Conservation (phyloP, 2,329 filamentous ascomycete species). For the Calonectria pseudoturangicola region DNA sequence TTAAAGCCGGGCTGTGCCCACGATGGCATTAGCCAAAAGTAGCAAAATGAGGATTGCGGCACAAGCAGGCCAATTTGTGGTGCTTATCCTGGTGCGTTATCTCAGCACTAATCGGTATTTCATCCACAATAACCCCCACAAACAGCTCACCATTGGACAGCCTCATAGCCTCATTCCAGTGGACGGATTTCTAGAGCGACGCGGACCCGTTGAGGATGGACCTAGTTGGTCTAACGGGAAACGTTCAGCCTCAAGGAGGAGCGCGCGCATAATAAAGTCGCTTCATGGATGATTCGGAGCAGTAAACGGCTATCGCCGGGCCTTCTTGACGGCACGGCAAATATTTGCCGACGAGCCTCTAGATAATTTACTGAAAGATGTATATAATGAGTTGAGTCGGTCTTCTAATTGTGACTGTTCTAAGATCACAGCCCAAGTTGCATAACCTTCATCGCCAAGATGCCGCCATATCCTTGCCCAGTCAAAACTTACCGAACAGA, state of each 20-base stretch:
- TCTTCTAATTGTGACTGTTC: too few relatives aligned
- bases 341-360: too few relatives aligned
- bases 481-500: constrained; percentile 4
- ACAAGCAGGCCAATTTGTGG: not conserved
- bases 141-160: too few relatives aligned
- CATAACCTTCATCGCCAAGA: not conserved
- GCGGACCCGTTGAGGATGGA: not conserved
- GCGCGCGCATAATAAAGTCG: too few relatives aligned
- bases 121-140: not conserved
- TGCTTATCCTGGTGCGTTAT: too few relatives aligned
- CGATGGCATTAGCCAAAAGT: not conserved
- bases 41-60: not conserved
- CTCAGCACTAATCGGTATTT: not conserved
- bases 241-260: too few relatives aligned
- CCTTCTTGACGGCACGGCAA: too few relatives aligned
- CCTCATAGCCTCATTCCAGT: not conserved
- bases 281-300: too few relatives aligned
- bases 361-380: too few relatives aligned
- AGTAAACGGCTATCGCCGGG: too few relatives aligned
- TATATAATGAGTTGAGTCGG: not conserved
- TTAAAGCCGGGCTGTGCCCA: too few relatives aligned
- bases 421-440: not conserved
- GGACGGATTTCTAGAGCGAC: not conserved
- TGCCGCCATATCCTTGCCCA: not conserved
- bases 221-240: not conserved